Conservation (phyloP, 75 land plant genomes). For the Isoetes taiwanensis region DNA sequence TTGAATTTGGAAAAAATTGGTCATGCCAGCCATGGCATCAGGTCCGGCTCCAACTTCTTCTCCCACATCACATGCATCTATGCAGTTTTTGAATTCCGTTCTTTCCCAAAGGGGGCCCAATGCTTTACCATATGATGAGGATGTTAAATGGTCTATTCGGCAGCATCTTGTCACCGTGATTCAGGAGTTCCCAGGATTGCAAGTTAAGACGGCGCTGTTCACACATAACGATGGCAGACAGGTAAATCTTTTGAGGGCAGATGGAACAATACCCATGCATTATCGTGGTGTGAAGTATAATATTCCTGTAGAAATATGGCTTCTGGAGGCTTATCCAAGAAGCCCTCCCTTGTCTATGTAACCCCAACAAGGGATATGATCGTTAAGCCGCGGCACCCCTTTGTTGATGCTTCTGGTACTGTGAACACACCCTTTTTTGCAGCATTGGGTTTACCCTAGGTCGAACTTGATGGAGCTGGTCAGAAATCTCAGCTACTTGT, state of each 20-base stretch:
- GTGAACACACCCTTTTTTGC: conserved; percentile 62
- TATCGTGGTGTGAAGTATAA: conserved; percentile 61
- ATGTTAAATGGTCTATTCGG: conserved; percentile 78
- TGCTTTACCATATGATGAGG: conserved; percentile 80
- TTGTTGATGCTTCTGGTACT: conserved; percentile 70
- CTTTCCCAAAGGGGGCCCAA: conserved; percentile 92
- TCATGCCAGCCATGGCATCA: conserved; percentile 13
- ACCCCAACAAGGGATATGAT: conserved; percentile 87
- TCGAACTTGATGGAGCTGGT: conserved; percentile 78
- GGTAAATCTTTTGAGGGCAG: conserved; percentile 68
- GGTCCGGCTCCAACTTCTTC: conserved; percentile 4
- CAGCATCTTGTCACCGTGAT: conserved; percentile 64
- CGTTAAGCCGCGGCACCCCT: conserved; percentile 62
- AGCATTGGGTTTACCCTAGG: conserved; percentile 69
- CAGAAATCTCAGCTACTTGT: conserved; percentile 34
- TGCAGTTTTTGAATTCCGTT: conserved; percentile 64
- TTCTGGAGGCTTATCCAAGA: conserved; percentile 76
- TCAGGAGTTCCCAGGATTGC: conserved; percentile 55
- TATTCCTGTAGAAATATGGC: conserved; percentile 88
- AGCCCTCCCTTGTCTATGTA: conserved; percentile 62
- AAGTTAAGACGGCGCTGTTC: conserved; percentile 46
- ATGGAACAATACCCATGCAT: conserved; percentile 81
- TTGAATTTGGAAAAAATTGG: no score
- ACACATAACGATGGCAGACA: conserved; percentile 85
- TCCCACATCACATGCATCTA: conserved; percentile 17